These are phyloP conservation scores for Aspergillus sclerotialis DNA, from an alignment of 2,329 filamentous ascomycete species.

Conservation along the genomic window DNA sequence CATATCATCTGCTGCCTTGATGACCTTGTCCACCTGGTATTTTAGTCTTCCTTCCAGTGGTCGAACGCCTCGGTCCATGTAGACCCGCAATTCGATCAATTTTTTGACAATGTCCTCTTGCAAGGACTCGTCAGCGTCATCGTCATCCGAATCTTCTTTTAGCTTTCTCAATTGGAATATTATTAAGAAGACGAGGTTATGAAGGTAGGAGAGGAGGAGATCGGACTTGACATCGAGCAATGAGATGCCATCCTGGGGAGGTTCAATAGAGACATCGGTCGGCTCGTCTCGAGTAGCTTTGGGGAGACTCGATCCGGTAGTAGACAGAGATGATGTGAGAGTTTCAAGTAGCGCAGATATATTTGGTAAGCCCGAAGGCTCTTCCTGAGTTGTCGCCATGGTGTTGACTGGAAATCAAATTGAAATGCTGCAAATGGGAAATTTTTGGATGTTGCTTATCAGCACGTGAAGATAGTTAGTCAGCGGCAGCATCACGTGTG, in stretches of 20 bases:
- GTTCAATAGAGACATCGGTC: conserved; percentile 63
- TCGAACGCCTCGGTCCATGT: conserved; percentile 84
- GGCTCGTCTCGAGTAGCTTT: conserved; percentile 19
- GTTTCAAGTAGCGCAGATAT: conserved; percentile 27
- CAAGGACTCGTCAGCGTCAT: conserved; percentile 34
- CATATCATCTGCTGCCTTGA: conserved; percentile 67
- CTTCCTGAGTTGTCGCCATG: conserved; percentile 18
- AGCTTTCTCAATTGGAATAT: conserved; percentile 67
- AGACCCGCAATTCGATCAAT: conserved; percentile 84
- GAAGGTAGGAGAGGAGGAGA: conserved; percentile 89
- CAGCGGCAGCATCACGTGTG: conserved; percentile 10
- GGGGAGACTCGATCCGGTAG: conserved; percentile 29
- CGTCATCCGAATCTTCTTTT: conserved; percentile 27
- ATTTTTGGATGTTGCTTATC: conserved; percentile 18
- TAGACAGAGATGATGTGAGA: conserved; percentile 27
- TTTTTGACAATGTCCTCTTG: conserved; percentile 71
- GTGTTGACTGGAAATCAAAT: conserved; percentile 2
- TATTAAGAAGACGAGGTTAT: conserved; percentile 85
- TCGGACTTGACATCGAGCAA: conserved; percentile 95
- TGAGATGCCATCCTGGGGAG: conserved; percentile 83
- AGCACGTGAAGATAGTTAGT: conserved; percentile 14
- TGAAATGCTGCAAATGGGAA: conserved; percentile 7
- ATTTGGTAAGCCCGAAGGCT: conserved; percentile 15
- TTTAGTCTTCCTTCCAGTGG: conserved; percentile 85
- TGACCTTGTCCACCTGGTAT: conserved; percentile 92